Conservation (phyloP, 306 rosid species). For the Cucumis cinereus region DNA sequence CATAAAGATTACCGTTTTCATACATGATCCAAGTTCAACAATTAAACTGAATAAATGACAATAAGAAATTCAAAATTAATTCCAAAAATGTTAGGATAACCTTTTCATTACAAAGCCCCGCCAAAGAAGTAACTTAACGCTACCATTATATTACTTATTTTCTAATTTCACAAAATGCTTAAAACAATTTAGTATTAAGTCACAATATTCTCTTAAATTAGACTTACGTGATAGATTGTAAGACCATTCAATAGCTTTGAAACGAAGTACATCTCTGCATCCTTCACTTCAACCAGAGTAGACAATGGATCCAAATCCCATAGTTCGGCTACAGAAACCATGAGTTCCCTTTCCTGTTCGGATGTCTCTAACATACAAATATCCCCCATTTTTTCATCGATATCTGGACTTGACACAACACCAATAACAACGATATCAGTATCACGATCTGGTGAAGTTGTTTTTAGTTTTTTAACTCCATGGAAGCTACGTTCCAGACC, state of each 20-base stretch:
- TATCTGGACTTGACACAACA: constrained; percentile 24
- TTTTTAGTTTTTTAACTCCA: constrained; percentile 40
- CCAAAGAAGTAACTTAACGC: background rate
- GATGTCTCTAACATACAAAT: constrained; percentile 18
- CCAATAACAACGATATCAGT: constrained; percentile 66
- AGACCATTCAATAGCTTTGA: constrained; percentile 66
- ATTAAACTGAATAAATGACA: background rate
- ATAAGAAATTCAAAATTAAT: background rate
- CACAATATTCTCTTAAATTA: background rate
- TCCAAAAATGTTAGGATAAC: background rate
- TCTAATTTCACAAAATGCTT: background rate
- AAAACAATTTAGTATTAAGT: background rate
- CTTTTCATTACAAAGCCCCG: background rate
- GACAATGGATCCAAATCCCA: constrained; percentile 47
- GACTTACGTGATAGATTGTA: constrained; percentile 58
- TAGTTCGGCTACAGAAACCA: constrained; percentile 35
- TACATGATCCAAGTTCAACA: background rate
- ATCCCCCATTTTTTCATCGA: constrained; percentile 21
- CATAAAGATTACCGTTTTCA: background rate
- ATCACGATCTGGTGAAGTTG: constrained; percentile 26
- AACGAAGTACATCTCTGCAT: constrained; percentile 37
- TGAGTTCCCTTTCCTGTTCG: constrained; percentile 30
- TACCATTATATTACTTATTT: background rate
- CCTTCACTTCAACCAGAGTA: constrained; percentile 22
- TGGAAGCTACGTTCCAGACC: constrained; percentile 19